phyloP scores from a whole-genome alignment of 345 rosid species.

The Mallotus nudiflorus region DNA sequence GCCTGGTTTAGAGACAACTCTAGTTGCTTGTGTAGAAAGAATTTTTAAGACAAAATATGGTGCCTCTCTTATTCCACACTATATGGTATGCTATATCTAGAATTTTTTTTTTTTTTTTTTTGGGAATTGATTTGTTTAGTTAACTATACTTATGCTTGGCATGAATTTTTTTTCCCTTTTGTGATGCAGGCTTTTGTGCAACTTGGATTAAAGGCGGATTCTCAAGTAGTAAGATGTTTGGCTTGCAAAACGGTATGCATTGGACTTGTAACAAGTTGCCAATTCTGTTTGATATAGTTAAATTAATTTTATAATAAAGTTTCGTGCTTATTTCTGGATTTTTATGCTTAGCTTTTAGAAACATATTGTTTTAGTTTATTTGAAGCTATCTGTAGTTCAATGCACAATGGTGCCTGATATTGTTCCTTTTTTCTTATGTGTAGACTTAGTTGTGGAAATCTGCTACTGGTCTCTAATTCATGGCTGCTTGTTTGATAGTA shows the following conservation, averaged over 20 bases:
- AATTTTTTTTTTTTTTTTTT: not conserved
- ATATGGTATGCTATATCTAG: slow-evolving; percentile 46
- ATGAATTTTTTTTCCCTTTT: not conserved
- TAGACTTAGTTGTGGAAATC: not conserved
- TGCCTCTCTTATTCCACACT: slow-evolving; percentile 70
- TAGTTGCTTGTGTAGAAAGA: slow-evolving; percentile 71
- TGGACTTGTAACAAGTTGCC: too few species aligned
- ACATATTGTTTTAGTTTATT: too few species aligned
- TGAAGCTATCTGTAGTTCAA: too few species aligned
- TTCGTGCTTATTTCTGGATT: too few species aligned
- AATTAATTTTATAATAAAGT: too few species aligned
- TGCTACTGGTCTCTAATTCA: not conserved
- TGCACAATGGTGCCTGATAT: too few species aligned
- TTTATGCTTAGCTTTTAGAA: too few species aligned
- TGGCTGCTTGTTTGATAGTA: not conserved
- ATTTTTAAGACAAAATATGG: slow-evolving; percentile 72
- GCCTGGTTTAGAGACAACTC: slow-evolving; percentile 52
- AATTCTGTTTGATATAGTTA: too few species aligned
- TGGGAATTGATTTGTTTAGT: not conserved
- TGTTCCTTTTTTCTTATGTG: too few species aligned
- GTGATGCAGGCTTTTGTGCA: slow-evolving; percentile 75
- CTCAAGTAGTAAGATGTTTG: slow-evolving; percentile 53
- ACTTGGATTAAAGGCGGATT: slow-evolving; percentile 67
- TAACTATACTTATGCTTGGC: too few species aligned
- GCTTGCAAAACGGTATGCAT: slow-evolving; percentile 81